Percentiles rank a stretch among this genome's conserved stretches.
Evolutionary conservation across 805 yeast species (phyloP).

Genomic region (Metschnikowia bowlesiae): DNA sequence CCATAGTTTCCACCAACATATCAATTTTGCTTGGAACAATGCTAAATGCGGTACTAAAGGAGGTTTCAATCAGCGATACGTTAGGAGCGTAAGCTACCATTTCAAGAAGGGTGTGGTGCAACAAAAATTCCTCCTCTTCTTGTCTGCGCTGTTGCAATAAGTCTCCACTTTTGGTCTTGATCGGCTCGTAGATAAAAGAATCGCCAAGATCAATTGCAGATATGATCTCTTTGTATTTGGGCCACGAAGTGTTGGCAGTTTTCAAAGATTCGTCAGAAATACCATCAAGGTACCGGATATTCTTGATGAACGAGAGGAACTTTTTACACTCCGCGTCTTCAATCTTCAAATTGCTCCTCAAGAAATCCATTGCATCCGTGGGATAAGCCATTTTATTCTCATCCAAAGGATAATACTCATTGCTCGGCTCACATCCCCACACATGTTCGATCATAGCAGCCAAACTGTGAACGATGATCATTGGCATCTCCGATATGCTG

Average conservation of each 20-base stretch:
- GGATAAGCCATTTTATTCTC: constrained; percentile 13
- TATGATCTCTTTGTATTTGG: constrained; percentile 1
- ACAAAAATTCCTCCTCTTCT: constrained; percentile 4
- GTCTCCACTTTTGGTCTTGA: not conserved
- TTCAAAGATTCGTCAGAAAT: constrained; percentile 3
- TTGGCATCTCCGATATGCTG: constrained; percentile 7
- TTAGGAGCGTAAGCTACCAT: constrained; percentile 14
- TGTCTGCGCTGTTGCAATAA: not conserved
- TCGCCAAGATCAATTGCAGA: constrained; percentile 1
- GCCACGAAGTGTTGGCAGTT: constrained; percentile 6
- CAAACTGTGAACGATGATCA: constrained; percentile 4
- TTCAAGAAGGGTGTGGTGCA: constrained; percentile 14
- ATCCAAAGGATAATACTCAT: constrained; percentile 9
- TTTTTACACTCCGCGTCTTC: not conserved
- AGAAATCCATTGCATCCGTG: constrained; percentile 4
- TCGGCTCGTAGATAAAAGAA: constrained; percentile 8
- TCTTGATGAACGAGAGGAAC: constrained; percentile 4
- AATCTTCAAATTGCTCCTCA: constrained; percentile 1
- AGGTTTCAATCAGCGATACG: not conserved
- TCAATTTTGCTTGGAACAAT: not conserved
- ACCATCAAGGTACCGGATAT: constrained; percentile 1
- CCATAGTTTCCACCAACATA: not conserved
- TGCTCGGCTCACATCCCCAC: constrained; percentile 7
- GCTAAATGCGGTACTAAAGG: not conserved
- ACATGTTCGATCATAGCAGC: constrained; percentile 5